Base-by-base conservation (phyloP, 768 basidiomycete species). In the Aureoboletus auriporus region DNA sequence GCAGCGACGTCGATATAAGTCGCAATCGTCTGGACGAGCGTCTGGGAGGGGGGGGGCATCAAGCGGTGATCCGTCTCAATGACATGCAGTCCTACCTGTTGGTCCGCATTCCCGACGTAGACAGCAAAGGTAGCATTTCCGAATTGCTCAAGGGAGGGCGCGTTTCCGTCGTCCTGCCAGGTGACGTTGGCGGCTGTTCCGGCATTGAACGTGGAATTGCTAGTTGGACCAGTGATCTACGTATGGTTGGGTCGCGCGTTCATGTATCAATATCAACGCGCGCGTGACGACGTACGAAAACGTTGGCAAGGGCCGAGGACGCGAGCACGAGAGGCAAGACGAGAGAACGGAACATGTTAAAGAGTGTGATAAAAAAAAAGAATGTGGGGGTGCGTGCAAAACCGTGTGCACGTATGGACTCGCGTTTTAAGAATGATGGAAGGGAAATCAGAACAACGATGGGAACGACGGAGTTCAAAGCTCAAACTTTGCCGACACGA, bases 201-300 rank as follows among this genome's bases (percentile, higher is more conserved):
- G 46, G 70, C 83, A 13, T 73, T 55, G 57, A 75, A 78, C 7
- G 59, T 67, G 10, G n/a, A n/a, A 77, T 73, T 0, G 69, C 70
- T 64, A 13, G 76, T 68, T 4, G 88, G 88, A 2, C 60, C 46
- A 12, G 84, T 90, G 12, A 82, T 66, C 87, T 89, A 23, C 20
- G 20, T 4, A 23, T 2, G 20, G 4, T 23, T 23, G 49, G 14
- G 42, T 44, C 16, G 35, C 37, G 8, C 16, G 38, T 56, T 39
- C 49, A 23, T 23, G 20, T 36, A 11, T 20, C n/a, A 45, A 20
- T 40, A 41, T 8, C 41, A 4, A 26, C 5, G 8, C 31, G 13
- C 8, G 20, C 13, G 8, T 7, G 9, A 9, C 31, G 31, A 72
- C 77, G 37, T 59, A 86, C 84, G 54, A 72, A 82, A 54, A 85